Conservation (phyloP, 257 asterid species). For the Nicotiana obtusifolia region DNA sequence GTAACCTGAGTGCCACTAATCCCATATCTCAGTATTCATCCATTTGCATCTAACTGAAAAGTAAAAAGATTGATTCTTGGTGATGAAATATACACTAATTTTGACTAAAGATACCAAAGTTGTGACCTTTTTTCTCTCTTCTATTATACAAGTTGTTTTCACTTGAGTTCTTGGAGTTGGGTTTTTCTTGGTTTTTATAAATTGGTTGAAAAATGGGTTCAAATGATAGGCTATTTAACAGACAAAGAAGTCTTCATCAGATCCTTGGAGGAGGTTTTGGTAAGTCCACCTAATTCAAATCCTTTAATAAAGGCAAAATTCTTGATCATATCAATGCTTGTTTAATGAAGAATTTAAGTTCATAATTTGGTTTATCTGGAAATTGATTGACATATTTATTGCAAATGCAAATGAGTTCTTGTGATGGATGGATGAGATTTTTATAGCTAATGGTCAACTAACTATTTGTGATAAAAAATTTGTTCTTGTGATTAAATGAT, state of each 20-base stretch:
- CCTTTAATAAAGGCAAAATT: not conserved
- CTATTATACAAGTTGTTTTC: slow-evolving; percentile 10
- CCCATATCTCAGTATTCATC: slow-evolving; percentile 22
- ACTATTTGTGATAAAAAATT: not conserved
- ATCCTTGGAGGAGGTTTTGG: slow-evolving; percentile 83
- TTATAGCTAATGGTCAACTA: not conserved
- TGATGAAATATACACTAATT: slow-evolving; percentile 13
- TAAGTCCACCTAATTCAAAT: slow-evolving; percentile 26
- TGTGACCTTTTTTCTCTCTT: slow-evolving; percentile 12
- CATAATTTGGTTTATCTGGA: not conserved
- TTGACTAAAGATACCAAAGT: not conserved
- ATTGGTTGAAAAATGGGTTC: slow-evolving; percentile 51
- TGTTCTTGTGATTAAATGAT: not conserved
- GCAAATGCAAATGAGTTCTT: slow-evolving; percentile 5
- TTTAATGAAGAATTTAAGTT: slow-evolving; percentile 2
- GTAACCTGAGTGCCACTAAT: slow-evolving; percentile 39
- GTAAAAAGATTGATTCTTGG: slow-evolving; percentile 6
- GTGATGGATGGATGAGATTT: not conserved
- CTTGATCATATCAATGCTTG: not conserved
- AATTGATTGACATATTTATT: not conserved
- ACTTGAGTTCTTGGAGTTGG: not conserved
- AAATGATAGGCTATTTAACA: slow-evolving; percentile 52
- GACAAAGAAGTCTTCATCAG: slow-evolving; percentile 66
- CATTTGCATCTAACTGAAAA: not conserved
- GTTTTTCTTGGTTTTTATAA: not conserved